Evolutionary conservation across 2,329 filamentous ascomycete species (phyloP), one percentile per base, ranked within the genome.

Genomic region (Aspergillus fumigatus): DNA sequence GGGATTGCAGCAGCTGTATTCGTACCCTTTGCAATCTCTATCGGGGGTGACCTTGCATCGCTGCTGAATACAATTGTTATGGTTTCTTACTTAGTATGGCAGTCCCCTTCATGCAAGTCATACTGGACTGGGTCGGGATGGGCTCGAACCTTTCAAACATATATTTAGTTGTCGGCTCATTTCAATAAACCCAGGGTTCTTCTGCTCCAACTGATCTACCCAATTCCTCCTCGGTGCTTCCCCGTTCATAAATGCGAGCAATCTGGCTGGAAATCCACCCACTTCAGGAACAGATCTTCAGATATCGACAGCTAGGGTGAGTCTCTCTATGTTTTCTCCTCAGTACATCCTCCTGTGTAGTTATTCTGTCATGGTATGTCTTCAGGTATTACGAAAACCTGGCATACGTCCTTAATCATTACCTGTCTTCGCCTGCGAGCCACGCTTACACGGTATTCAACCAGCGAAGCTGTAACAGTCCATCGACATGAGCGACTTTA

Each of bases 401-500:
- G 43, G 11, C 21, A 47, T 47, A 14, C 4, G 17, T 14, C 43
- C 10, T 7, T 10, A 26, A 23, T 23, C 6, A 14, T 14, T 25
- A 47, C 43, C 11, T 3, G 26, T 23, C 5, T 14, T 47, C 21
- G 21, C 21, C 10, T 21, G 21, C 21, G 21, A 21, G 23, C 21
- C 25, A 45, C 23, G 23, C 32, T 38, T 38, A 38, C 32, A 38
- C 32, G 5, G 32, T 38, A 14, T 17, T 11, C 5, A 7, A 23
- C 17, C 43, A 14, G 43, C 11, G 23, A 47, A 47, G 26, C 19
- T n/a, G 7, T 43, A n/a, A 47, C 32, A 49, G 29, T 32, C 21
- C 25, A 43, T 35, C 58, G 60, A 38, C 14, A 77, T 77, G 75
- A 74, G 70, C 63, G 71, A 68, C 48, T 76, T 73, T 67, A 67